These are phyloP conservation scores for Gossypium thurberi DNA, from an alignment of 345 rosid species.

Conservation along the genomic window DNA sequence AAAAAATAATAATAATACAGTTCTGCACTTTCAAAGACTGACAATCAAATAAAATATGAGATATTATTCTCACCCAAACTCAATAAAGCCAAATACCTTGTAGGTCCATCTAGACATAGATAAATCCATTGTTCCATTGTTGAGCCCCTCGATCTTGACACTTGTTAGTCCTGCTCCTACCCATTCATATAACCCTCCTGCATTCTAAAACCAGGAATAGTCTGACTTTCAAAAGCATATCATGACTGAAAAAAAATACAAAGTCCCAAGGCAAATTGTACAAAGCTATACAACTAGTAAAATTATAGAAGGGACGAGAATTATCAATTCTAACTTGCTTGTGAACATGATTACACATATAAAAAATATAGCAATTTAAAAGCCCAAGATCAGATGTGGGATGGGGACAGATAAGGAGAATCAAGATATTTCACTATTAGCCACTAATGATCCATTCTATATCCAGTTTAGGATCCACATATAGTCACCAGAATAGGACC, in stretches of 20 bases:
- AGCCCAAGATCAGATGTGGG: background rate
- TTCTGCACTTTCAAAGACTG: background rate
- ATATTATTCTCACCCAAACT: background rate
- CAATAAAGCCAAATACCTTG: slow-evolving; percentile 49
- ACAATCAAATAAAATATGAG: background rate
- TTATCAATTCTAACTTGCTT: background rate
- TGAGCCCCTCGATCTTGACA: slow-evolving; percentile 68
- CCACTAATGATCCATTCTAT: background rate
- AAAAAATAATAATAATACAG: background rate
- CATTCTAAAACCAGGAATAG: slow-evolving; percentile 54
- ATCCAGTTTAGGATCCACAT: background rate
- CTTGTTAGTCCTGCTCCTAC: slow-evolving; percentile 68
- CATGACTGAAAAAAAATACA: background rate
- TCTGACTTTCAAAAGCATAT: background rate
- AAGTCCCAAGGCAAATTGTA: background rate
- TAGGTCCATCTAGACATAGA: slow-evolving; percentile 61
- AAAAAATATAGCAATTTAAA: background rate
- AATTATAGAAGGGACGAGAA: background rate
- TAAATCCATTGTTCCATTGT: slow-evolving; percentile 62
- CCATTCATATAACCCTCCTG: slow-evolving; percentile 82
- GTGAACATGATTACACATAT: background rate
- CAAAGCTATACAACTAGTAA: background rate
- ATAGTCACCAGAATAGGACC: background rate
- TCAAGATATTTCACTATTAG: background rate
- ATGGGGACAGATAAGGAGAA: background rate